Evolutionary conservation across 352 stramenopile species (phyloP), one percentile per base, ranked within the genome.

Genomic region (Pythium sukuiense): DNA sequence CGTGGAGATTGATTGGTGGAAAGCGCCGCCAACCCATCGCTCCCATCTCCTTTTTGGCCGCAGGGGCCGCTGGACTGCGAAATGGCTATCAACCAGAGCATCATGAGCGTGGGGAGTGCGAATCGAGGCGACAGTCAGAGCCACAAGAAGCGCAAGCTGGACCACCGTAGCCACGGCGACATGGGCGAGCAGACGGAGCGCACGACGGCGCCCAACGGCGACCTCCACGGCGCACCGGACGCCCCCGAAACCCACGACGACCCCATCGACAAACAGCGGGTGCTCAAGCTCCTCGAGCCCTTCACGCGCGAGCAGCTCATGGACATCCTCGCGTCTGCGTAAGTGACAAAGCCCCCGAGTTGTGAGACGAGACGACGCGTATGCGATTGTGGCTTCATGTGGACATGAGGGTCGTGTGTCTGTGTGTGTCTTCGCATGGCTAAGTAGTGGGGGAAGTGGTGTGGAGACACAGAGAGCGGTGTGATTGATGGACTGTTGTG

Each of bases 241-340:
- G 24, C 55, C 59, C n/a, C 37, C 48, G 30, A 60, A 11, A 9
- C 46, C 52, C 30, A 32, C 45, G 60, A 60, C n/a, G 26, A 29
- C 52, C 30, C 27, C 45, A 55, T 61, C 60, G 35, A 55, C 39
- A 72, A 65, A 52, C 54, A 73, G 43, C 62, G 43, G 41, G 37
- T 74, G 48, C 61, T 62, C 41, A 43, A 65, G 65, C 69, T 93
- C 12, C 65, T 93, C 12, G 70, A 77, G 57, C 73, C 81, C 2
- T 87, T 91, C 39, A 74, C 85, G 50, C 69, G 77, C 49, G 77
- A 90, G 37, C 78, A 91, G 63, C 62, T 93, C 43, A 41, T 88
- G 41, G 79, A 84, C 69, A 89, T 91, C 59, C 67, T 93, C 58
- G 67, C 80, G 35, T 79, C 70, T 55, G 85, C 83, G 85, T 93